phyloP scores from a whole-genome alignment of 2,329 filamentous ascomycete species.

The Claviceps pusilla region DNA sequence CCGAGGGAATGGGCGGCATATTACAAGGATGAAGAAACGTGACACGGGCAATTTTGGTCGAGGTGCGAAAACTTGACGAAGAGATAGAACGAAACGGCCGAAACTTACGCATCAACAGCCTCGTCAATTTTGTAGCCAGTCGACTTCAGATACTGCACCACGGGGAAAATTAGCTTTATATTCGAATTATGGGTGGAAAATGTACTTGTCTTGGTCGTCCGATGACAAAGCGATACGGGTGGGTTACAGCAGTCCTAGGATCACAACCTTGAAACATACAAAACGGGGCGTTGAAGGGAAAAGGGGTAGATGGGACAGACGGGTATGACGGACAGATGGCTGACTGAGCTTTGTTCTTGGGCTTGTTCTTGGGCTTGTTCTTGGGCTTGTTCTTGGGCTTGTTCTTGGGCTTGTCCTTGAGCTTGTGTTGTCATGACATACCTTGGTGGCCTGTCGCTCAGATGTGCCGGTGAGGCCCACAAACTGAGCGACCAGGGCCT shows the following conservation, averaged over 20 bases:
- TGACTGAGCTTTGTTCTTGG: not conserved
- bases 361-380: not conserved
- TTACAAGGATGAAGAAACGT: not conserved
- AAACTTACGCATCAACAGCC: constrained; percentile 43
- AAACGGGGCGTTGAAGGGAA: not conserved
- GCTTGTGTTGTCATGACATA: constrained; percentile 18
- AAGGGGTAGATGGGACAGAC: not conserved
- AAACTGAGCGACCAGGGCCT: constrained; percentile 27
- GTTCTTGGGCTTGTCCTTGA: not conserved
- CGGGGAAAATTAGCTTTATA: constrained; percentile 10
- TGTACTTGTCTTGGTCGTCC: not conserved
- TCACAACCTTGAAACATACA: not conserved
- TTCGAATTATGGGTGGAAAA: not conserved
- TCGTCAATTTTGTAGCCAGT: constrained; percentile 36
- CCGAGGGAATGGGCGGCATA: not conserved
- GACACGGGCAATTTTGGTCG: not conserved
- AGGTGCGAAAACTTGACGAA: not conserved
- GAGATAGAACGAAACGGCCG: not conserved
- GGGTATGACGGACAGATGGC: not conserved
- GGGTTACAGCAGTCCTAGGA: not conserved
- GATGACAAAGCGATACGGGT: not conserved
- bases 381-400: not conserved
- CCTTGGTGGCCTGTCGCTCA: constrained; percentile 29
- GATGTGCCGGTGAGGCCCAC: constrained; percentile 26
- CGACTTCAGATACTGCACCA: constrained; percentile 30